These are phyloP conservation scores for Perkinsus chesapeaki DNA, from an alignment of 169 alveolate genomes.

Conservation along the genomic window DNA sequence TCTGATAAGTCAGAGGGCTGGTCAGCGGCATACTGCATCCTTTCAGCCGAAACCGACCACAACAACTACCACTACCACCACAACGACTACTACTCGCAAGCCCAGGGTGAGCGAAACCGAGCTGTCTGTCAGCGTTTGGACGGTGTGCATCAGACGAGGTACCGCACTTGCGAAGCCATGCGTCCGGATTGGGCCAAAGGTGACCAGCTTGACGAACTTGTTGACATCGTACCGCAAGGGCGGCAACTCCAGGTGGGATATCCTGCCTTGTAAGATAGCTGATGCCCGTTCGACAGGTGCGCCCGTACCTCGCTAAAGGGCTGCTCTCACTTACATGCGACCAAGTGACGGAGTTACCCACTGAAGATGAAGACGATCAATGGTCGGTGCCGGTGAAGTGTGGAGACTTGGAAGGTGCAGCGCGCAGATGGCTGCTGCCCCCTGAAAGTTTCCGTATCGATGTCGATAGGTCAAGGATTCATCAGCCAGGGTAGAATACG, in stretches of 20 bases:
- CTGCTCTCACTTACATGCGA: background rate
- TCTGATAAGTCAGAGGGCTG: background rate
- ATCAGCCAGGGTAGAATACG: background rate
- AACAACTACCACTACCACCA: background rate
- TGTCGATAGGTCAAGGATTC: background rate
- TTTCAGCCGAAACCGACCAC: background rate
- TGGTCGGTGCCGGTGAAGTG: background rate
- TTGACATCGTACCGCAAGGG: background rate
- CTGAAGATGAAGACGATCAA: background rate
- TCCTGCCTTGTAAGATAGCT: background rate
- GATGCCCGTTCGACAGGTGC: background rate
- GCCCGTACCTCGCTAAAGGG: background rate
- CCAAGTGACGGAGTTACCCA: background rate
- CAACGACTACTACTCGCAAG: background rate
- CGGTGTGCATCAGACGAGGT: background rate
- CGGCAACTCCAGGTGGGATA: background rate
- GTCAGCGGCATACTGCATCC: background rate
- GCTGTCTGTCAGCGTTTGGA: background rate
- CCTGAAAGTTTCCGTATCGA: background rate
- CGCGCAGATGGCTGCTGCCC: background rate
- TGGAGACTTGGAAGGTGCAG: background rate
- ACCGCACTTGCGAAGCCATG: background rate
- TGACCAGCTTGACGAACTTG: background rate
- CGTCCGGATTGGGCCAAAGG: background rate
- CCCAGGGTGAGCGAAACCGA: background rate